phyloP scores from a whole-genome alignment of 2,329 filamentous ascomycete species.

The Graphilbum ipis-grandicollis region DNA sequence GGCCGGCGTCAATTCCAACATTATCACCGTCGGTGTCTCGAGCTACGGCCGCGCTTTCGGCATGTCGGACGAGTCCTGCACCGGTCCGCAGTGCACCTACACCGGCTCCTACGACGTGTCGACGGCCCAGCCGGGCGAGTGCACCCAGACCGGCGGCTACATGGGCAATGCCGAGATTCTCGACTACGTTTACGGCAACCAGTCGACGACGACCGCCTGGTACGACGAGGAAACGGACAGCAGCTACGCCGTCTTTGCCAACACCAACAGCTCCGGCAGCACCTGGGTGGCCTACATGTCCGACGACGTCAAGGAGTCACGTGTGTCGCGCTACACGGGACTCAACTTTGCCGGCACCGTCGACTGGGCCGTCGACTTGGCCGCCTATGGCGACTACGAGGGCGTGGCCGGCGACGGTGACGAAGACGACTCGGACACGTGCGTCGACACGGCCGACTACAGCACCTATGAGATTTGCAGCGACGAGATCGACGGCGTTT shows the following conservation, averaged over 20 bases:
- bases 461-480: neutral
- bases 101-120: slow-evolving; percentile 13
- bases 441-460: neutral
- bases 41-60: slow-evolving; percentile 18
- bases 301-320: slow-evolving; percentile 4
- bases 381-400: neutral
- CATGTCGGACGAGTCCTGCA: slow-evolving; percentile 15
- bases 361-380: slow-evolving; percentile 11
- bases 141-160: slow-evolving; percentile 20
- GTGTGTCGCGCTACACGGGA: slow-evolving; percentile 5
- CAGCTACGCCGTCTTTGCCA: slow-evolving; percentile 5
- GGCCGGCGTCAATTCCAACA: slow-evolving; percentile 12
- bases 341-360: slow-evolving; percentile 9
- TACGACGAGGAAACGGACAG: slow-evolving; percentile 5
- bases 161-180: slow-evolving; percentile 21
- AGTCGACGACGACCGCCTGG: neutral
- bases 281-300: slow-evolving; percentile 9
- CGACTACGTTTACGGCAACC: slow-evolving; percentile 1
- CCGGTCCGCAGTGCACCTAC: slow-evolving; percentile 15
- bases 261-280: neutral
- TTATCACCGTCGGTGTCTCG: slow-evolving; percentile 15
- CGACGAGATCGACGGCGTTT: neutral
- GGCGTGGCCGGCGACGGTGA: neutral
- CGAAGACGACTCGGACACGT: neutral
- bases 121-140: slow-evolving; percentile 14